These are phyloP conservation scores for Parastagonospora avenae DNA, from an alignment of 2,329 filamentous ascomycete species.

Conservation along the genomic window DNA sequence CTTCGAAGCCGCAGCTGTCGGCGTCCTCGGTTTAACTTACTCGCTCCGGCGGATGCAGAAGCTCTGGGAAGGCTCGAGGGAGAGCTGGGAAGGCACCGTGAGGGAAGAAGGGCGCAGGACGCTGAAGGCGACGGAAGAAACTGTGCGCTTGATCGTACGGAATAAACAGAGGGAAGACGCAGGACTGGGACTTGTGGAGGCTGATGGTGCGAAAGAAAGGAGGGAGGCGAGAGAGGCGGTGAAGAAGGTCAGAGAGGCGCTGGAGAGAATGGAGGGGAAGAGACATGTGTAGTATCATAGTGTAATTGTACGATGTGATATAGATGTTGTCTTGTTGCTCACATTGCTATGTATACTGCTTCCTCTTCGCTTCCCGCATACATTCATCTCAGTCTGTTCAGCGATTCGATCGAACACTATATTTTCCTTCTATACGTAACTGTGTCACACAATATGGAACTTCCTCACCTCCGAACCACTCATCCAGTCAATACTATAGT, in stretches of 20 bases:
- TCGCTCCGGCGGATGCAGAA: conserved; percentile 63
- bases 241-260: conserved; percentile 51
- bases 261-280: conserved; percentile 39
- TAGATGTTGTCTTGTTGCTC: background rate
- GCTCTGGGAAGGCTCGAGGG: conserved; percentile 61
- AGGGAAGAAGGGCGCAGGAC: conserved; percentile 63
- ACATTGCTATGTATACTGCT: too few relatives aligned
- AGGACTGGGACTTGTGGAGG: conserved; percentile 31
- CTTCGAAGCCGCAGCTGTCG: conserved; percentile 65
- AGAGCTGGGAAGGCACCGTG: conserved; percentile 58
- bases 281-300: conserved; percentile 6
- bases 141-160: conserved; percentile 54
- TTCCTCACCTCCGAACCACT: conserved; percentile 5
- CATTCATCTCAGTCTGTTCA: too few relatives aligned
- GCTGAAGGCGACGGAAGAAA: conserved; percentile 59
- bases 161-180: conserved; percentile 47
- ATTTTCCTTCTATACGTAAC: background rate
- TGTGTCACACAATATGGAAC: conserved; percentile 15
- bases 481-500: conserved; percentile 22
- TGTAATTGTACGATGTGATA: conserved; percentile 1
- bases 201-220: conserved; percentile 47
- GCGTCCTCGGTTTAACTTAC: conserved; percentile 63
- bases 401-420: background rate
- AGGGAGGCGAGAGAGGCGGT: conserved; percentile 52
- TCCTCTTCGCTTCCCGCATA: too few relatives aligned